Conservation (phyloP, 768 basidiomycete genomes). For the Dioszegia aurantiaca region DNA sequence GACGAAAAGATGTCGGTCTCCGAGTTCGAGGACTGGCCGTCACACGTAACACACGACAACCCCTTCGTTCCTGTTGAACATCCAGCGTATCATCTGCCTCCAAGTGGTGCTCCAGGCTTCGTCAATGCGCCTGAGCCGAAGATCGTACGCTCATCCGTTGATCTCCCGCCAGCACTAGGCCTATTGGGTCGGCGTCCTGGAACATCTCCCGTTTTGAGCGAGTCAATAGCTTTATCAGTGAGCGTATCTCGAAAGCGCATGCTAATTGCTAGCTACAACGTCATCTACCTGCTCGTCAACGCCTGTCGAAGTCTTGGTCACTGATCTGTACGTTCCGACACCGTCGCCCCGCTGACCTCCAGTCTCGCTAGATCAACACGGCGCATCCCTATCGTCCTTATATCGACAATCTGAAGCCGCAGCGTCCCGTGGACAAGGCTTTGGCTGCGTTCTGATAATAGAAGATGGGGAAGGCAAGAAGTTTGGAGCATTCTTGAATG, state of each 20-base stretch:
- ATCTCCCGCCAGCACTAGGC: background rate
- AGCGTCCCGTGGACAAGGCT: slow-evolving; percentile 24
- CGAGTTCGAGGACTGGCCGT: slow-evolving; percentile 11
- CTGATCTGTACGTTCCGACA: slow-evolving; percentile 38
- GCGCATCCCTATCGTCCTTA: slow-evolving; percentile 84
- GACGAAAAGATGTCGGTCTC: background rate
- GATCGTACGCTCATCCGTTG: background rate
- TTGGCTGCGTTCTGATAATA: slow-evolving; percentile 61
- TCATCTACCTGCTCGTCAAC: slow-evolving; percentile 43
- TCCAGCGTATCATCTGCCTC: slow-evolving; percentile 30
- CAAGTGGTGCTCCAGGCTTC: slow-evolving; percentile 44
- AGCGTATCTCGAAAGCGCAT: slow-evolving; percentile 6
- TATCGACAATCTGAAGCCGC: slow-evolving; percentile 57
- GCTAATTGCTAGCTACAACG: slow-evolving; percentile 27
- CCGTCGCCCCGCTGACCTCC: background rate
- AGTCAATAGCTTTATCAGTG: slow-evolving; percentile 33
- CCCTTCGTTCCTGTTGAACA: slow-evolving; percentile 40
- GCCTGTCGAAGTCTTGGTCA: slow-evolving; percentile 42
- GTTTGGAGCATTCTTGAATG: slow-evolving; percentile 82
- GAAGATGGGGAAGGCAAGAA: slow-evolving; percentile 63
- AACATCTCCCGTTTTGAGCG: slow-evolving; percentile 31
- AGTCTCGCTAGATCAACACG: slow-evolving; percentile 85
- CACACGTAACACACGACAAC: slow-evolving; percentile 36
- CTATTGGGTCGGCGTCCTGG: slow-evolving; percentile 34
- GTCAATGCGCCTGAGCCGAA: background rate